Conservation (phyloP, 1,284 basidiomycete genomes). For the Chondrostereum purpureum region DNA sequence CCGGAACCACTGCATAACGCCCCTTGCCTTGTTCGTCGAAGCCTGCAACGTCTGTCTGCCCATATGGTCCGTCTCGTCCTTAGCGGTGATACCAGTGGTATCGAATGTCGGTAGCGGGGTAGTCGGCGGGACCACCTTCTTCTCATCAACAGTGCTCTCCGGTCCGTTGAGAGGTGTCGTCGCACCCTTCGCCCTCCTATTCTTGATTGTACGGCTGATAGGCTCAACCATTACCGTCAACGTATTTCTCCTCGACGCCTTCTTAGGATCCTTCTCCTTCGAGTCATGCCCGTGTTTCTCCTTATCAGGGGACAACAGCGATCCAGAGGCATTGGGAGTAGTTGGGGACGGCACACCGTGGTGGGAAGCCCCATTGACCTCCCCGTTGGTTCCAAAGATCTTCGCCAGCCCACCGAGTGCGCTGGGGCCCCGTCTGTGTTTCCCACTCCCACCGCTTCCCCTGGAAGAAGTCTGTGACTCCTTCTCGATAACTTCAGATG, state of each 20-base stretch:
- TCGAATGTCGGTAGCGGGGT: too few species aligned
- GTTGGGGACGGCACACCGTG: conserved; percentile 1
- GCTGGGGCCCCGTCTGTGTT: conserved; percentile 5
- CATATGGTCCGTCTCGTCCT: background rate
- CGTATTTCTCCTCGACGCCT: conserved; percentile 70
- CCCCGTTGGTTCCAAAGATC: conserved; percentile 6
- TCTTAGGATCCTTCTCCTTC: conserved; percentile 22
- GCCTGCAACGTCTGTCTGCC: conserved; percentile 40
- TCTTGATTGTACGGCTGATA: conserved; percentile 53
- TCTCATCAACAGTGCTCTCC: conserved; percentile 10
- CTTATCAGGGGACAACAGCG: conserved; percentile 11
- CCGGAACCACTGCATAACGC: conserved; percentile 80
- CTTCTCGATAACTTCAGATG: background rate
- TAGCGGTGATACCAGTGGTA: too few species aligned
- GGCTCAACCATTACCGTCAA: conserved; percentile 81
- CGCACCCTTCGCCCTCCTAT: conserved; percentile 33
- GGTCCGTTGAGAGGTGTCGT: conserved; percentile 24
- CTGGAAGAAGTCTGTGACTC: conserved; percentile 4
- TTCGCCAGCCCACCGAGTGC: conserved; percentile 8
- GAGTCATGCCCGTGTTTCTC: conserved; percentile 8
- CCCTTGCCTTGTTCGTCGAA: conserved; percentile 66
- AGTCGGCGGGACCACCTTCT: background rate
- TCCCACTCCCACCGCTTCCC: conserved; percentile 4
- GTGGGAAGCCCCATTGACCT: conserved; percentile 5
- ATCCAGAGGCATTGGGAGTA: conserved; percentile 8